A percentile compares a stretch with the other conserved stretches of the same genome.
These are phyloP conservation scores for Cicer cuneatum DNA, from an alignment of 306 rosid genomes.

Conservation along the genomic window DNA sequence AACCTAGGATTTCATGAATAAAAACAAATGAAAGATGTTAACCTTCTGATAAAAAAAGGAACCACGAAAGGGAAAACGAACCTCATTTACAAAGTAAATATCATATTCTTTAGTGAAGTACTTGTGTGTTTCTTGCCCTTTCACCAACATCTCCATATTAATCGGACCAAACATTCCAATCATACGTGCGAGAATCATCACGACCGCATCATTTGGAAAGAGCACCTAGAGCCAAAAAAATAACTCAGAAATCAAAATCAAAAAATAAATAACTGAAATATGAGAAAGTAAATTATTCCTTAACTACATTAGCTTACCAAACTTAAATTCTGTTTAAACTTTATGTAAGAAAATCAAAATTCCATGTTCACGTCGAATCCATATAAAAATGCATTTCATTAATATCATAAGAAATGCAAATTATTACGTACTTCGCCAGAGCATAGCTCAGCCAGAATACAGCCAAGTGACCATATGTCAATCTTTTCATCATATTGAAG, in stretches of 20 bases:
- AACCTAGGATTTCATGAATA: background rate
- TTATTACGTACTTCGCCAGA: conserved; percentile 83
- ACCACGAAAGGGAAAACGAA: conserved; percentile 48
- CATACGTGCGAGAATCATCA: conserved; percentile 83
- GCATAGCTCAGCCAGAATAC: conserved; percentile 94
- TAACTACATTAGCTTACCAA: background rate
- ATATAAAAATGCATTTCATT: conserved; percentile 21
- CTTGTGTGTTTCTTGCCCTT: conserved; percentile 86
- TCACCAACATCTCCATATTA: conserved; percentile 81
- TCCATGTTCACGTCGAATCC: background rate
- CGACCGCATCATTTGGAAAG: conserved; percentile 82
- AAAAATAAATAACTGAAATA: background rate
- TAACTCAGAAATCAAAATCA: background rate
- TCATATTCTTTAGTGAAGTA: conserved; percentile 91
- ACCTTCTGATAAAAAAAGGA: background rate
- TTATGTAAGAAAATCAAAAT: conserved; percentile 3
- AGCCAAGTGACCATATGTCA: conserved; percentile 98
- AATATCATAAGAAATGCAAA: conserved; percentile 29
- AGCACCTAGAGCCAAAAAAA: conserved; percentile 67
- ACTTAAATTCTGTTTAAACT: background rate
- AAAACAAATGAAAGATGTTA: background rate
- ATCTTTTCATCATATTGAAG: conserved; percentile 89
- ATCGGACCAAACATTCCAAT: conserved; percentile 87
- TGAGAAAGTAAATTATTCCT: conserved; percentile 28
- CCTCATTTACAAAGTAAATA: conserved; percentile 83